Evolutionary conservation across 2,329 filamentous ascomycete genomes (phyloP).

Genomic region (Xylariales sp.): DNA sequence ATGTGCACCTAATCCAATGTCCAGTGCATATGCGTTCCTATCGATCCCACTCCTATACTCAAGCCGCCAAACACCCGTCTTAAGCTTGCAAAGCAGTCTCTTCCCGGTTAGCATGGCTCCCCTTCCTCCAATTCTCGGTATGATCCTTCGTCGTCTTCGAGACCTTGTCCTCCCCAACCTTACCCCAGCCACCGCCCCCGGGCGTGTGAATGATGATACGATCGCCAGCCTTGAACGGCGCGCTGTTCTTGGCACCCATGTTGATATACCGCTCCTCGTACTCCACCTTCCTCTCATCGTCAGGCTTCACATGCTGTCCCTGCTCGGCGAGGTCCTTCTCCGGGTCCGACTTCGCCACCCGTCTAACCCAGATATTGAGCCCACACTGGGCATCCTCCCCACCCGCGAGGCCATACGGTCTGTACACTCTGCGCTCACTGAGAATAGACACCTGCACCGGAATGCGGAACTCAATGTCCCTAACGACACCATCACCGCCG

Average conservation of each 20-base stretch:
- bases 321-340: slow-evolving; percentile 29
- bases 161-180: slow-evolving; percentile 51
- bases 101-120: slow-evolving; percentile 52
- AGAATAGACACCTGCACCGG: slow-evolving; percentile 68
- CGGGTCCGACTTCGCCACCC: slow-evolving; percentile 55
- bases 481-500: slow-evolving; percentile 65
- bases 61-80: too few species aligned
- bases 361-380: slow-evolving; percentile 81
- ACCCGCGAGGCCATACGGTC: slow-evolving; percentile 76
- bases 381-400: slow-evolving; percentile 76
- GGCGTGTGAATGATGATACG: slow-evolving; percentile 74
- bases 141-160: slow-evolving; percentile 49
- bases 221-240: slow-evolving; percentile 70
- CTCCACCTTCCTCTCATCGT: slow-evolving; percentile 32
- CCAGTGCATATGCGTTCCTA: too few species aligned
- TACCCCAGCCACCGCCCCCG: slow-evolving; percentile 74
- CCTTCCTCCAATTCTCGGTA: slow-evolving; percentile 48
- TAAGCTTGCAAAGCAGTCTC: slow-evolving; percentile 52
- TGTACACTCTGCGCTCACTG: slow-evolving; percentile 66
- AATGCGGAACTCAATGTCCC: slow-evolving; percentile 70
- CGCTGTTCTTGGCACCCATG: slow-evolving; percentile 74
- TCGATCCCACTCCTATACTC: too few species aligned
- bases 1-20: too few species aligned
- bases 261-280: slow-evolving; percentile 63
- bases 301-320: slow-evolving; percentile 15